Base-by-base conservation (phyloP, 805 yeast species). In the Suhomyces sp. region DNA sequence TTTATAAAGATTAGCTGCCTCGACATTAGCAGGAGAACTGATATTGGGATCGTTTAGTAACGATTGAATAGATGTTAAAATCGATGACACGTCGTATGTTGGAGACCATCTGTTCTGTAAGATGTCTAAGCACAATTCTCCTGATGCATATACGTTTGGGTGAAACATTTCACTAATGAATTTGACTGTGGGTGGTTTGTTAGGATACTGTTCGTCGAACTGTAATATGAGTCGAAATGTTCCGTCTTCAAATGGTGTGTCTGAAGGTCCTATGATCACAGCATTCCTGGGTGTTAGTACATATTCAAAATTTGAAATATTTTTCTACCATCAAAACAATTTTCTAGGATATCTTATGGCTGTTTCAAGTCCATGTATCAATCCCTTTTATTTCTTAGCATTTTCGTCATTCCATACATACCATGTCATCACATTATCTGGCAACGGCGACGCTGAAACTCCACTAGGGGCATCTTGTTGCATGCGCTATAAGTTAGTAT, bases 401-500 rank as follows among this genome's bases (percentile, higher is more conserved):
- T n/a, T n/a, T n/a, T n/a, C n/a, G n/a, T 24, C 19, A 22, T 13
- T 16, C 19, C 5, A 5, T 20, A 39, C 47, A 28, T 60, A 51
- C 64, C 98, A 93, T 23, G 86, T 77, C 96, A 93, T 88, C 33
- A 93, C 97, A 53, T 93, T 93, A 57, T 93, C 98, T 4, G 98
- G 88, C 34, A 91, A 74, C 4, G 98, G 98, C 4, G 96, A 86
- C 0, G 98, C 98, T 5, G 96, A 86, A 8, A 93, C 95, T 11
- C 98, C 98, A 20, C 95, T 93, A 16, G 98, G 96, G 9, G 98
- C 93, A 62, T 93, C 98, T 68, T 84, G 93, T 63, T 93, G 96
- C 83, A 93, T 90, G 51, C 98, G 82, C 82, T 79, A 41, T 9
- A 20, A 3, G 35, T 19, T 30, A 54, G 51, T 51, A 54, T 50